Conservation (phyloP, 2,329 filamentous ascomycete genomes). For the Macroventuria anomochaeta region DNA sequence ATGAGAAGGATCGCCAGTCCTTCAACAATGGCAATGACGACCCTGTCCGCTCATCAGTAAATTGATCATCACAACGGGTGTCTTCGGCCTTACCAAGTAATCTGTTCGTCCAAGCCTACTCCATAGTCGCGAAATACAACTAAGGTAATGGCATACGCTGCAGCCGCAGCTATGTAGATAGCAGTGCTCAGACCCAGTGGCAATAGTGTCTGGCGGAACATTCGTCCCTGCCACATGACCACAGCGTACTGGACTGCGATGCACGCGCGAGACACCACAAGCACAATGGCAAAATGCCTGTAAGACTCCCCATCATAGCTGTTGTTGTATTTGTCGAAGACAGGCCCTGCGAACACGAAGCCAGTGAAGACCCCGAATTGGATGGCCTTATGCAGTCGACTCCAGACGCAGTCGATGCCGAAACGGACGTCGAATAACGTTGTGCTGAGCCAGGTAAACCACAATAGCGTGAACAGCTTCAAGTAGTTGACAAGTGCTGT, state of each 20-base stretch:
- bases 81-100: slow-evolving; percentile 21
- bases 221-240: slow-evolving; percentile 31
- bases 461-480: slow-evolving; percentile 64
- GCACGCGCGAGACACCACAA: slow-evolving; percentile 25
- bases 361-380: slow-evolving; percentile 70
- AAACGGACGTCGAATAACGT: slow-evolving; percentile 71
- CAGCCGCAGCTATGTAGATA: slow-evolving; percentile 21
- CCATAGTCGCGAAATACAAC: slow-evolving; percentile 19
- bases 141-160: slow-evolving; percentile 23
- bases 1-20: slow-evolving; percentile 31
- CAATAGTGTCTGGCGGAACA: slow-evolving; percentile 29
- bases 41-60: slow-evolving; percentile 18
- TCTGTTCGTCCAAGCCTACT: slow-evolving; percentile 25
- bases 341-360: slow-evolving; percentile 65
- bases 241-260: slow-evolving; percentile 31
- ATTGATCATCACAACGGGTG: neutral
- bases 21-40: slow-evolving; percentile 28
- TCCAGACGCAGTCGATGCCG: slow-evolving; percentile 68
- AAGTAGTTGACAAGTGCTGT: slow-evolving; percentile 53
- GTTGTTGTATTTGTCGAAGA: slow-evolving; percentile 38
- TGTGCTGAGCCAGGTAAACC: slow-evolving; percentile 71
- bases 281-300: slow-evolving; percentile 25
- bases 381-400: slow-evolving; percentile 64
- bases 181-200: slow-evolving; percentile 26
- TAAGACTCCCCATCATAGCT: slow-evolving; percentile 23